A percentile compares a stretch with the other conserved stretches of the same genome.
phyloP scores from a whole-genome alignment of 345 rosid genomes.

The Acer yangbiense region DNA sequence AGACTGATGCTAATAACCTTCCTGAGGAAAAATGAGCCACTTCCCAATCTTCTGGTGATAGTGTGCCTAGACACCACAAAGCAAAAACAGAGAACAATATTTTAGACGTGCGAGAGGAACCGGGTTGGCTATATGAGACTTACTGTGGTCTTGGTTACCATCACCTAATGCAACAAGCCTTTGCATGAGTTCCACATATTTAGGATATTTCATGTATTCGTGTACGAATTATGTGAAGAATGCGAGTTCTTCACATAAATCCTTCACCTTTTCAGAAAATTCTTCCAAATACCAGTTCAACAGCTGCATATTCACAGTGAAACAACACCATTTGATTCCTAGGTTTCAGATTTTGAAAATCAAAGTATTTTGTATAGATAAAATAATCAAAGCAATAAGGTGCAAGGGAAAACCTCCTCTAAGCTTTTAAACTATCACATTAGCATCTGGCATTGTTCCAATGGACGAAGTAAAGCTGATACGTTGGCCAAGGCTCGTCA shows the following conservation, averaged over 20 bases:
- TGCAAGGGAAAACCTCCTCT: constrained; percentile 64
- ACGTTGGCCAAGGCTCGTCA: constrained; percentile 91
- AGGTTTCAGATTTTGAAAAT: no score
- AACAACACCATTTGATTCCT: neutral
- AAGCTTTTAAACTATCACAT: constrained; percentile 84
- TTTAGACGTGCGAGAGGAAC: no score
- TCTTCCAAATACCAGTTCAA: constrained; percentile 64
- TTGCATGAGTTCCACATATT: constrained; percentile 77
- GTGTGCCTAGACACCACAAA: constrained; percentile 52
- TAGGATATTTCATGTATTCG: constrained; percentile 78
- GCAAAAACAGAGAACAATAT: neutral
- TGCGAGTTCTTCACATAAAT: constrained; percentile 87
- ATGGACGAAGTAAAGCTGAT: constrained; percentile 95
- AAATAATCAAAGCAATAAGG: constrained; percentile 1
- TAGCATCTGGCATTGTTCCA: constrained; percentile 99
- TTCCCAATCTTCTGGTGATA: constrained; percentile 96
- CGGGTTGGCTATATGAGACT: no score
- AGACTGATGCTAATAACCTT: constrained; percentile 58
- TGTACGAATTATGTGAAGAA: constrained; percentile 9
- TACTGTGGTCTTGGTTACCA: constrained; percentile 34
- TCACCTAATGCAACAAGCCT: constrained; percentile 96
- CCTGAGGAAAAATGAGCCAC: constrained; percentile 77
- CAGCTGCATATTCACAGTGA: constrained; percentile 60
- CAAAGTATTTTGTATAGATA: neutral
- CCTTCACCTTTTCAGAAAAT: neutral